phyloP scores from a whole-genome alignment of 768 basidiomycete species.

The Lactarius pseudohatsudake region DNA sequence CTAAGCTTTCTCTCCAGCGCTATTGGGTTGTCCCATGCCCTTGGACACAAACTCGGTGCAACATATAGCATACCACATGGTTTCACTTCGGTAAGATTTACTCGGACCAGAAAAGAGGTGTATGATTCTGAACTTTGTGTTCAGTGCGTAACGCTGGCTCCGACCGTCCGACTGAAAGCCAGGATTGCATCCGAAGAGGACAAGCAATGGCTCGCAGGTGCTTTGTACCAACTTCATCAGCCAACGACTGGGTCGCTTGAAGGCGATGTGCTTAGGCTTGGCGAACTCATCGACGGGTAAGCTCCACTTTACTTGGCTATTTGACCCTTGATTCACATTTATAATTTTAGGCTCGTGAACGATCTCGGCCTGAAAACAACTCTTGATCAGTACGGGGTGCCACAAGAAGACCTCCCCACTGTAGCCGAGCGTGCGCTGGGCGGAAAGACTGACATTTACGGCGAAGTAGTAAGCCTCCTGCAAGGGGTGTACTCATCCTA shows the following conservation, averaged over 20 bases:
- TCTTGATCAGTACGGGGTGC: conserved; percentile 63
- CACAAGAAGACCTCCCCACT: conserved; percentile 49
- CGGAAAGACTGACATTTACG: conserved; percentile 40
- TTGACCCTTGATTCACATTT: background rate
- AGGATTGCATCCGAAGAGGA: conserved; percentile 58
- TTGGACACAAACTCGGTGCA: conserved; percentile 74
- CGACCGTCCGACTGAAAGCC: conserved; percentile 60
- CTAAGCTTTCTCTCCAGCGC: conserved; percentile 40
- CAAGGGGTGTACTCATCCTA: conserved; percentile 42
- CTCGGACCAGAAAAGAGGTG: background rate
- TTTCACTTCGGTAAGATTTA: conserved; percentile 66
- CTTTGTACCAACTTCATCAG: conserved; percentile 57
- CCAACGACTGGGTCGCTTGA: conserved; percentile 63
- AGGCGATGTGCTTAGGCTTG: conserved; percentile 57
- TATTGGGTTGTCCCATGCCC: conserved; percentile 71
- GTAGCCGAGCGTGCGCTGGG: conserved; percentile 55
- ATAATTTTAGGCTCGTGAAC: conserved; percentile 52
- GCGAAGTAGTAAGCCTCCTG: conserved; percentile 50
- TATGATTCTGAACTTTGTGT: background rate
- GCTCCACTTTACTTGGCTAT: conserved; percentile 27
- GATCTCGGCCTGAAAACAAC: conserved; percentile 58
- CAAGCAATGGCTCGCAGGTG: conserved; percentile 56
- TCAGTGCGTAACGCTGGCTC: conserved; percentile 71
- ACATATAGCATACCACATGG: conserved; percentile 77
- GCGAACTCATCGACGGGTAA: conserved; percentile 55